Base-by-base conservation (phyloP, 208 protist species). In the Wallacemonas sp. region DNA sequence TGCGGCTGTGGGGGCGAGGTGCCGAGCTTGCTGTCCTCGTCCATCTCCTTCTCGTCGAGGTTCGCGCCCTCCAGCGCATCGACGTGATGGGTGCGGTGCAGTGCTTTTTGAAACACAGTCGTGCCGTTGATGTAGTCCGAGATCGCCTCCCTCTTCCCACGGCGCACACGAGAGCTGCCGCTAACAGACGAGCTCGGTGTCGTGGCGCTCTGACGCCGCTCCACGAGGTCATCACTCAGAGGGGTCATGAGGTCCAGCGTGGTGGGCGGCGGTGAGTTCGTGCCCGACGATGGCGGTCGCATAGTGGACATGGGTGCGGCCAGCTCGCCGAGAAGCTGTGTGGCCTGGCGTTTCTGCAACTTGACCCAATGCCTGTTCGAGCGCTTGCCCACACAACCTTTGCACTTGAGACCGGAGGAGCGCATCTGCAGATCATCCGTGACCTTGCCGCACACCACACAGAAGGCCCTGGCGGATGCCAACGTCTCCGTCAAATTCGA, bases 41-140 rank as follows among this genome's bases (percentile, higher is more conserved):
- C n/a, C n/a, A n/a, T n/a, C n/a, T n/a, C n/a, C n/a, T n/a, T n/a
- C n/a, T n/a, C n/a, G n/a, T n/a, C n/a, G n/a, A n/a, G n/a, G n/a
- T n/a, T n/a, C n/a, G n/a, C n/a, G n/a, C n/a, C n/a, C n/a, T n/a
- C n/a, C n/a, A n/a, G n/a, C n/a, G 1, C 33, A 58, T 5, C 30
- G 53, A 2, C 36, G 49, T 36, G 41, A 36, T 15, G 24, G 42
- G 56, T 8, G 55, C 60, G 59, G 30, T 60, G n/a, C 17, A 75
- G 53, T 0, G 69, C 79, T 2, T 60, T 54, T 36, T 81, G 42
- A 45, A 77, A 90, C 33, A 75, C 64, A 0, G 79, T 49, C 1
- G 83, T 84, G n/a, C 70, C 59, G n/a, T 66, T 73, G 64, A 90
- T 83, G 65, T 86, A 90, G n/a, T 90, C 83, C 28, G 77, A 61